A percentile compares a stretch with the other conserved stretches of the same genome.
phyloP scores from a whole-genome alignment of 2,329 filamentous ascomycete species.

The Nemania abortiva region DNA sequence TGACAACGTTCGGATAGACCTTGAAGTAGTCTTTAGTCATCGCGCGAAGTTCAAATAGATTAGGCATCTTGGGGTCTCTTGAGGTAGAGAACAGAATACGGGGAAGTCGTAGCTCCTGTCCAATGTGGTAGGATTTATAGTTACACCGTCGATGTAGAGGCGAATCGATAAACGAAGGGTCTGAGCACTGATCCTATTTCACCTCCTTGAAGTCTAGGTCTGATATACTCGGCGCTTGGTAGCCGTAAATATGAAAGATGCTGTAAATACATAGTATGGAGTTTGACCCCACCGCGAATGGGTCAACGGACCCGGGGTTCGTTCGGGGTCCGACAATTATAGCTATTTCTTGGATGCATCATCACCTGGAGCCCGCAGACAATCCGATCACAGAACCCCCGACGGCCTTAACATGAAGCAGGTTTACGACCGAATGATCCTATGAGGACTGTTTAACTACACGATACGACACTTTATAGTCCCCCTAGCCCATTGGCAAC shows the following conservation, averaged over 20 bases:
- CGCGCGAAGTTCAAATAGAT: background rate
- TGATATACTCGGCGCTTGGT: background rate
- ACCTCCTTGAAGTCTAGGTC: background rate
- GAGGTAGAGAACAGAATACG: background rate
- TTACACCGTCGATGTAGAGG: background rate
- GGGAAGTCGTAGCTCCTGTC: background rate
- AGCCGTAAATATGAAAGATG: background rate
- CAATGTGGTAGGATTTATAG: background rate
- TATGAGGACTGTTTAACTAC: no score
- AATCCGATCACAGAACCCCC: no score
- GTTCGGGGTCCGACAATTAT: background rate
- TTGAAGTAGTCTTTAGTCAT: background rate
- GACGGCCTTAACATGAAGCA: no score
- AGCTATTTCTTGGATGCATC: background rate
- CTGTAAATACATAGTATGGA: background rate
- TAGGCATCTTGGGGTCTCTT: background rate
- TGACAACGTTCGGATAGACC: background rate
- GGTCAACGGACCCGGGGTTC: background rate
- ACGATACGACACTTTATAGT: no score
- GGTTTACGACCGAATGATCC: no score
- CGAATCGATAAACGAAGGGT: background rate
- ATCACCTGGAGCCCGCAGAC: no score
- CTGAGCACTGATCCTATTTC: background rate
- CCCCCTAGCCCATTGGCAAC: no score
- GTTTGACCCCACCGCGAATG: background rate